These are phyloP conservation scores for Mikania micrantha DNA, from an alignment of 129 eudicot genomes.

Conservation along the genomic window DNA sequence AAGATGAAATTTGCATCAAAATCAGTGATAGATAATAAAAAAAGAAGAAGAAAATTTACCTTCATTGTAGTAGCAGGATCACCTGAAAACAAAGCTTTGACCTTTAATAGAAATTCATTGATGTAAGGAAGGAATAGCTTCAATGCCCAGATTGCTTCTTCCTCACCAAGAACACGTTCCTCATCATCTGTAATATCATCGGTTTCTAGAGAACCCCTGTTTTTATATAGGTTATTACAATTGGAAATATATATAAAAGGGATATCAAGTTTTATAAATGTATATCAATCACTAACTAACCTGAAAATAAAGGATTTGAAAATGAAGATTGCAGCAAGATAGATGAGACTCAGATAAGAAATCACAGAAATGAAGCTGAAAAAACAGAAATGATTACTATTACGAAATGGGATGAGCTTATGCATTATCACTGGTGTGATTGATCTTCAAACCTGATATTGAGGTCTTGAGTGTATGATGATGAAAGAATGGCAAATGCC, in stretches of 20 bases:
- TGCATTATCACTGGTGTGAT: not conserved
- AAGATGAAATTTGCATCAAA: conserved; percentile 11
- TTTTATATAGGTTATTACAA: not conserved
- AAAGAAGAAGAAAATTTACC: conserved; percentile 25
- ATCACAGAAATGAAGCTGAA: conserved; percentile 73
- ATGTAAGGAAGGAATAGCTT: conserved; percentile 65
- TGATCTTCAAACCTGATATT: conserved; percentile 57
- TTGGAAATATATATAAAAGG: not conserved
- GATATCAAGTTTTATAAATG: not conserved
- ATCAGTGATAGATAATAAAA: conserved; percentile 1
- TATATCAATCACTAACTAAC: conserved; percentile 29
- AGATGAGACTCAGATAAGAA: conserved; percentile 77
- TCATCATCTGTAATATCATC: conserved; percentile 29
- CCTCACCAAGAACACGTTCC: conserved; percentile 65
- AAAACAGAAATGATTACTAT: conserved; percentile 8
- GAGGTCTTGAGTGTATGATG: conserved; percentile 74
- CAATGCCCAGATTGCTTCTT: conserved; percentile 76
- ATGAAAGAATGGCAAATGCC: conserved; percentile 64
- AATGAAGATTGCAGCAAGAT: conserved; percentile 81
- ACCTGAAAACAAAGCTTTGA: conserved; percentile 86
- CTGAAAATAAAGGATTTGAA: conserved; percentile 60
- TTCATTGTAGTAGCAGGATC: conserved; percentile 97
- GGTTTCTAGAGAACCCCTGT: conserved; percentile 45
- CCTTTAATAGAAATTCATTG: conserved; percentile 69
- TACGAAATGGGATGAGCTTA: conserved; percentile 11